Evolutionary conservation across 495 filamentous ascomycete species (phyloP).

Genomic region (Hyaloscypha finlandica): DNA sequence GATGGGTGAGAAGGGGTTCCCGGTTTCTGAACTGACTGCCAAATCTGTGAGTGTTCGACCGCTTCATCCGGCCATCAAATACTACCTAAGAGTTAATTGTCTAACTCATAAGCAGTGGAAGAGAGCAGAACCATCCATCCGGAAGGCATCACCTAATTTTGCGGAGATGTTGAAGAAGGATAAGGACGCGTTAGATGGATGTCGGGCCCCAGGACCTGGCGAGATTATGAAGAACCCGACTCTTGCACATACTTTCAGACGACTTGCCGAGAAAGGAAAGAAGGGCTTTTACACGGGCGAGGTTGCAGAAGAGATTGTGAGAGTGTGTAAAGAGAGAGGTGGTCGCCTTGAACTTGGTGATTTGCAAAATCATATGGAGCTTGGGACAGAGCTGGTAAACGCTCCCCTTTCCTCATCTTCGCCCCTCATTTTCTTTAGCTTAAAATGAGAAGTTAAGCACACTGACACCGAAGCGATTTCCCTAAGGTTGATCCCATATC

Average conservation of each 20-base stretch:
- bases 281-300: conserved; percentile 88
- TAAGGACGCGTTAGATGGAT: conserved; percentile 49
- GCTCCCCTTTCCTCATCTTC: too few relatives aligned
- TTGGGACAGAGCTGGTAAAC: conserved; percentile 64
- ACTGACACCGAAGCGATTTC: background rate
- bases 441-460: background rate
- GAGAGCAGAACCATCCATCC: conserved; percentile 56
- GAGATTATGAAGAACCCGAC: conserved; percentile 87
- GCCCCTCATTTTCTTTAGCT: too few relatives aligned
- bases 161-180: conserved; percentile 83
- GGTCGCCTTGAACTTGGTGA: conserved; percentile 80
- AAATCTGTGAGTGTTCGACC: background rate
- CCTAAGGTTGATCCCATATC: conserved; percentile 70
- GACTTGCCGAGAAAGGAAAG: conserved; percentile 78
- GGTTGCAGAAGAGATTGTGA: conserved; percentile 76
- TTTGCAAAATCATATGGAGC: conserved; percentile 70
- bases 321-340: conserved; percentile 73
- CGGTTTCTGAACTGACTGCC: background rate
- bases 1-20: conserved; percentile 1
- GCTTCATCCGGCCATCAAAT: background rate
- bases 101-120: conserved; percentile 59
- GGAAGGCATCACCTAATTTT: conserved; percentile 76
- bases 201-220: conserved; percentile 70
- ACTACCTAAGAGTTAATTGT: background rate
- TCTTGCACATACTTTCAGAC: conserved; percentile 78